These are phyloP conservation scores for Suillus cothurnatus DNA, from an alignment of 768 basidiomycete genomes.

Conservation along the genomic window DNA sequence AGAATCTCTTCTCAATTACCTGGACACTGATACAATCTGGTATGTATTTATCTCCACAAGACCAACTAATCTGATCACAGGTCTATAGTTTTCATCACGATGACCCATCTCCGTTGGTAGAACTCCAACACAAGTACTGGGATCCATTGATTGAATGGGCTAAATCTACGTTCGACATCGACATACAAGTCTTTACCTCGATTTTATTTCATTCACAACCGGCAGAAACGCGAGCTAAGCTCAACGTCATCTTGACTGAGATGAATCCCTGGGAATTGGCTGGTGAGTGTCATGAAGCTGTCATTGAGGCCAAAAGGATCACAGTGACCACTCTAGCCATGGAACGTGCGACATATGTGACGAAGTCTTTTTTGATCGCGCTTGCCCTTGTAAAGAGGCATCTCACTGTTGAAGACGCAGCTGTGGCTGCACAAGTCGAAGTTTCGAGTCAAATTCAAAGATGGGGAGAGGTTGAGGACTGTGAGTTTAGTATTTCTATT, in stretches of 20 bases:
- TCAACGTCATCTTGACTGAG: constrained; percentile 56
- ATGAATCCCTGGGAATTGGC: constrained; percentile 90
- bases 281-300: constrained; percentile 50
- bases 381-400: constrained; percentile 80
- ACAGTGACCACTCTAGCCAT: constrained; percentile 55
- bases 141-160: constrained; percentile 85
- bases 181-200: constrained; percentile 71
- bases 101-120: constrained; percentile 71
- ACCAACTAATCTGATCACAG: constrained; percentile 7
- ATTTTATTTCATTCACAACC: constrained; percentile 74
- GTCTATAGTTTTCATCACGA: constrained; percentile 76
- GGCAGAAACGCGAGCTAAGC: constrained; percentile 60
- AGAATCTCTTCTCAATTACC: constrained; percentile 72
- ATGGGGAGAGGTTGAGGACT: constrained; percentile 99
- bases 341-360: constrained; percentile 86
- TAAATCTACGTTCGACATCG: constrained; percentile 60
- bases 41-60: constrained; percentile 32
- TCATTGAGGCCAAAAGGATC: neutral
- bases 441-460: constrained; percentile 93
- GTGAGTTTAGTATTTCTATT: constrained; percentile 51
- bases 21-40: constrained; percentile 97
- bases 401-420: constrained; percentile 81
- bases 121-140: constrained; percentile 85
- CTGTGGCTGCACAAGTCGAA: constrained; percentile 86
- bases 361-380: constrained; percentile 89